Evolutionary conservation across 352 stramenopile genomes (phyloP).

Genomic region (Pythium plurisporium): DNA sequence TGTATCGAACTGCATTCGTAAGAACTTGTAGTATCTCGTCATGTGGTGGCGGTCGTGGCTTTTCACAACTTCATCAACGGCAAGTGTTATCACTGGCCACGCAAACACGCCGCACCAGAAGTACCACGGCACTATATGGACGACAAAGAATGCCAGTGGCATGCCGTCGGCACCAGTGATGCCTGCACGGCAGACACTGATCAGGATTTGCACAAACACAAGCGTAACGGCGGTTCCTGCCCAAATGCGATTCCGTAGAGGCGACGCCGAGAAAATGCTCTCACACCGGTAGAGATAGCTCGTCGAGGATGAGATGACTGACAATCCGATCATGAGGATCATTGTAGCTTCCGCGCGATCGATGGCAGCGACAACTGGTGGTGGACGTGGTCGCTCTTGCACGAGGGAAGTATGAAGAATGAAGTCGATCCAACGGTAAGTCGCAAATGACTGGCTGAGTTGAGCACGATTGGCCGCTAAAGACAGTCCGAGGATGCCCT

Average conservation of each 20-base stretch:
- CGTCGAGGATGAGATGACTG: constrained; percentile 61
- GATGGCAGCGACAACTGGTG: constrained; percentile 44
- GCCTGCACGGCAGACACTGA: constrained; percentile 41
- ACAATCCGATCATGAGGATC: constrained; percentile 62
- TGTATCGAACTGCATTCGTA: constrained; percentile 88
- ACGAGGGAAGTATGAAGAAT: constrained; percentile 42
- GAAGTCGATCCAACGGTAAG: constrained; percentile 63
- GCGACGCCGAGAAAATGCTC: constrained; percentile 61
- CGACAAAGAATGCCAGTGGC: constrained; percentile 44
- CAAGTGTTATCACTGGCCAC: constrained; percentile 63
- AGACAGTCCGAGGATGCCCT: constrained; percentile 67
- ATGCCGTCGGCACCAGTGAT: constrained; percentile 45
- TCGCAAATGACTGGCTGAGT: constrained; percentile 19
- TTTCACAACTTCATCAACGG: constrained; percentile 68
- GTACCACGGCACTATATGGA: constrained; percentile 47
- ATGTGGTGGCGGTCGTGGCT: constrained; percentile 69
- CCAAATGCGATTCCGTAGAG: constrained; percentile 74
- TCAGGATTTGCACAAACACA: constrained; percentile 41
- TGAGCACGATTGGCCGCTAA: constrained; percentile 32
- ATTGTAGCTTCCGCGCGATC: constrained; percentile 74
- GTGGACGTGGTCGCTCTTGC: constrained; percentile 44
- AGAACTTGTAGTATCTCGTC: constrained; percentile 78
- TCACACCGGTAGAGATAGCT: constrained; percentile 77
- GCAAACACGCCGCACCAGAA: constrained; percentile 46
- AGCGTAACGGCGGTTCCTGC: constrained; percentile 31